These are phyloP conservation scores for Claviceps cyperi DNA, from an alignment of 2,329 filamentous ascomycete genomes.

Conservation along the genomic window DNA sequence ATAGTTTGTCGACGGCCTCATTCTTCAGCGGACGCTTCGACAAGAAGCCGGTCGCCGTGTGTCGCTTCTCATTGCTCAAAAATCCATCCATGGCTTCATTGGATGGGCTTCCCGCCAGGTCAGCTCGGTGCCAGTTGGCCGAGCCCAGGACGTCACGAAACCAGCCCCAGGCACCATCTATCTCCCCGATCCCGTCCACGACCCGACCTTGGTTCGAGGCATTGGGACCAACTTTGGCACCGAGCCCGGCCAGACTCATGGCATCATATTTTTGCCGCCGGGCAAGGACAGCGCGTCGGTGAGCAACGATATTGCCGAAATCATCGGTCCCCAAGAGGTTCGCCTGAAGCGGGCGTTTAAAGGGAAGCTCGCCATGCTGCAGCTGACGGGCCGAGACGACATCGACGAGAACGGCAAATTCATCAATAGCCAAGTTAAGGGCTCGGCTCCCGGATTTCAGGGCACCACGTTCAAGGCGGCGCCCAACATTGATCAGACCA, in stretches of 20 bases:
- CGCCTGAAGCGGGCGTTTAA: constrained; percentile 80
- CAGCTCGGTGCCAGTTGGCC: constrained; percentile 82
- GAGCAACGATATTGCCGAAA: constrained; percentile 71
- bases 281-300: constrained; percentile 63
- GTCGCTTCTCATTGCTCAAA: constrained; percentile 85
- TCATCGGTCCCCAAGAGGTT: constrained; percentile 66
- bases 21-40: constrained; percentile 81
- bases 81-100: constrained; percentile 89
- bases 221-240: constrained; percentile 71
- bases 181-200: constrained; percentile 71
- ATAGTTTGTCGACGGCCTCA: constrained; percentile 87
- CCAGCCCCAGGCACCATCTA: constrained; percentile 69
- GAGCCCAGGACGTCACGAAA: constrained; percentile 80
- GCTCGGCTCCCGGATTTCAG: constrained; percentile 46
- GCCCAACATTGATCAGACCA: constrained; percentile 84
- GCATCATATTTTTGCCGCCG: constrained; percentile 74
- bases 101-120: constrained; percentile 73
- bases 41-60: constrained; percentile 79
- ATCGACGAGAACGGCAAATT: constrained; percentile 53
- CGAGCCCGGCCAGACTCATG: constrained; percentile 56
- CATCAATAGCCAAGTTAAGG: constrained; percentile 37
- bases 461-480: constrained; percentile 79
- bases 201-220: constrained; percentile 68
- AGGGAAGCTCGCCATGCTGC: constrained; percentile 56
- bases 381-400: constrained; percentile 70